Conservation (phyloP, 208 protist species). For the Acanthamoeba divionensis region DNA sequence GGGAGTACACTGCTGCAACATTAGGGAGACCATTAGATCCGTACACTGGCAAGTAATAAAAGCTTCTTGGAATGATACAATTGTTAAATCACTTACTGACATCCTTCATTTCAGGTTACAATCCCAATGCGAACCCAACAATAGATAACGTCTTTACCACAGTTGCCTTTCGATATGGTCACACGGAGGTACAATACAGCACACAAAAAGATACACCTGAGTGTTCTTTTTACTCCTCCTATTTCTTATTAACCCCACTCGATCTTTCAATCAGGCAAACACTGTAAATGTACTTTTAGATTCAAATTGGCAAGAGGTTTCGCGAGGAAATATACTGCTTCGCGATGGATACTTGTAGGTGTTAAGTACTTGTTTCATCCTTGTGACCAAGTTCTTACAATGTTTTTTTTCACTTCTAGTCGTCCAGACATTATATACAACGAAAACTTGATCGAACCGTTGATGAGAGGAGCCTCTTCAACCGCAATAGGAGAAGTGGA, state of each 20-base stretch:
- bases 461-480: background rate
- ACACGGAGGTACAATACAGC: background rate
- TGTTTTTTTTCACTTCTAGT: too few relatives aligned
- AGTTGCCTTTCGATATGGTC: slow-evolving; percentile 38
- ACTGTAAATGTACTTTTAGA: too few relatives aligned
- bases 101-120: background rate
- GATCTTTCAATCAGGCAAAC: too few relatives aligned
- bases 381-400: too few relatives aligned
- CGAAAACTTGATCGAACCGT: too few relatives aligned
- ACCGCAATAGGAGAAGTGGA: background rate
- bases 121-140: background rate
- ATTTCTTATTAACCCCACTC: too few relatives aligned
- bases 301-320: too few relatives aligned
- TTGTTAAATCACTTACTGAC: background rate
- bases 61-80: too few relatives aligned
- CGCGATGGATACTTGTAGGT: slow-evolving; percentile 49
- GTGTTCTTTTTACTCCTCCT: too few relatives aligned
- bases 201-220: too few relatives aligned
- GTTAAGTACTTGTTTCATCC: background rate
- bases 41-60: too few relatives aligned
- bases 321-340: background rate
- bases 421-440: too few relatives aligned
- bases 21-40: background rate
- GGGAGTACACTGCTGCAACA: background rate
- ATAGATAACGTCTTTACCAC: slow-evolving; percentile 25